These are phyloP conservation scores for Microsporum ferrugineum DNA, from an alignment of 2,329 filamentous ascomycete species.

Conservation along the genomic window DNA sequence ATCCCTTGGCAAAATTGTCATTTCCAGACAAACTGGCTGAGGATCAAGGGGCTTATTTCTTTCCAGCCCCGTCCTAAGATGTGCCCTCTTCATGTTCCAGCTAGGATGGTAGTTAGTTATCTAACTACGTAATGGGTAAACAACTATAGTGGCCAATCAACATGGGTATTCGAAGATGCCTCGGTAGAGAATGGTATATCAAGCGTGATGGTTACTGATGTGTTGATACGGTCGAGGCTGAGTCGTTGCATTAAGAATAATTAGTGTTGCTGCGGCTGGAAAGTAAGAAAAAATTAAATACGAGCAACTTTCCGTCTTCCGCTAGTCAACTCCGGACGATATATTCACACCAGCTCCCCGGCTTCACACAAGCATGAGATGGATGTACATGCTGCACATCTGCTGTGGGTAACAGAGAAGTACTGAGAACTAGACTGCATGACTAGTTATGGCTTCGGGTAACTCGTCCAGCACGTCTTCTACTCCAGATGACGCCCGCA, in stretches of 20 bases:
- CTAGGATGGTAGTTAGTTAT: not conserved
- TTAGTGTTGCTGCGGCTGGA: not conserved
- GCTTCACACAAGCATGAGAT: not conserved
- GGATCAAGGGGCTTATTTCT: not conserved
- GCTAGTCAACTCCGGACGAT: not conserved
- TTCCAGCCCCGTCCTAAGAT: not conserved
- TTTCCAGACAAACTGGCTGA: not conserved
- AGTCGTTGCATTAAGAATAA: not conserved
- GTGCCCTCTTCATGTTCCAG: not conserved
- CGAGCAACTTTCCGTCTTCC: not conserved
- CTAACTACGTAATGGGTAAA: too few relatives aligned
- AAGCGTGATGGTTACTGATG: too few relatives aligned
- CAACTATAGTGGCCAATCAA: not conserved
- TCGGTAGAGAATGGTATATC: too few relatives aligned
- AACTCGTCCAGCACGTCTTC: not conserved
- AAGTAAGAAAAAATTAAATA: not conserved
- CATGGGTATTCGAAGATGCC: not conserved
- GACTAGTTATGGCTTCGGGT: not conserved
- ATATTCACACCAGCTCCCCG: not conserved
- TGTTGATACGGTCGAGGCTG: not conserved
- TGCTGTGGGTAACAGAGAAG: not conserved
- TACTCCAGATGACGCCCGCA: not conserved
- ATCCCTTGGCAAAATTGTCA: constrained; percentile 1
- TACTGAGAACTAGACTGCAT: not conserved
- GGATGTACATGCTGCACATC: not conserved